Base-by-base conservation (phyloP, 225 moss, liverwort and hornwort species). In the Neckera pumila region DNA sequence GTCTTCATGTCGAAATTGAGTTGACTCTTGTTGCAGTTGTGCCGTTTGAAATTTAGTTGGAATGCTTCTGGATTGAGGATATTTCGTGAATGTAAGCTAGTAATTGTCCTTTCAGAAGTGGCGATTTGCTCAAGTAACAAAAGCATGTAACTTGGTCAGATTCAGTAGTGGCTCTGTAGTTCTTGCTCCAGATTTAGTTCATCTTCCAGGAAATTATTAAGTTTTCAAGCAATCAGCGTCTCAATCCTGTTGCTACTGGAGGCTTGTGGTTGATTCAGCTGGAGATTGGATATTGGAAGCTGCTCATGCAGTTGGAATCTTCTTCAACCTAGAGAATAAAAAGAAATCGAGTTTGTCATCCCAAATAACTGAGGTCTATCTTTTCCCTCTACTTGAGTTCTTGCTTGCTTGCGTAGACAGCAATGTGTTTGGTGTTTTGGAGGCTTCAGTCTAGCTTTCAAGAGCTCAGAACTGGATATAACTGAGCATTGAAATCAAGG, bases 301-400 rank as follows among this genome's bases (percentile, higher is more conserved):
- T 78, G 84, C 67, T 59, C 43, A 84, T 69, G 88, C 84, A 84
- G 78, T 78, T 61, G 80, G 72, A 79, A 69, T 79, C 85, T 71
- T 89, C 84, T 86, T 83, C 90, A 90, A 85, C 79, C 63, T 86
- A 51, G 86, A 86, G 58, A 30, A 14, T 40, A 51, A 82, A 23
- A 77, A 56, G 76, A 54, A 77, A 56, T 57, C 72, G 49, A 78
- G 72, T 23, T 65, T 66, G 71, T 40, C 83, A 88, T 90, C 86
- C 83, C 47, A 75, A 80, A 90, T 90, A 86, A 75, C 88, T 57
- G 92, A 92, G 92, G 92, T 92, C n/a, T 71, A 20, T 59, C 79
- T 72, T 82, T 43, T 83, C 14, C 63, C 76, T 71, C 77, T 78
- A 8, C 72, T 73, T 67, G 51, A 64, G 36, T 91, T 76, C 53